phyloP scores from a whole-genome alignment of 495 filamentous ascomycete species.

The Talaromyces adpressus region DNA sequence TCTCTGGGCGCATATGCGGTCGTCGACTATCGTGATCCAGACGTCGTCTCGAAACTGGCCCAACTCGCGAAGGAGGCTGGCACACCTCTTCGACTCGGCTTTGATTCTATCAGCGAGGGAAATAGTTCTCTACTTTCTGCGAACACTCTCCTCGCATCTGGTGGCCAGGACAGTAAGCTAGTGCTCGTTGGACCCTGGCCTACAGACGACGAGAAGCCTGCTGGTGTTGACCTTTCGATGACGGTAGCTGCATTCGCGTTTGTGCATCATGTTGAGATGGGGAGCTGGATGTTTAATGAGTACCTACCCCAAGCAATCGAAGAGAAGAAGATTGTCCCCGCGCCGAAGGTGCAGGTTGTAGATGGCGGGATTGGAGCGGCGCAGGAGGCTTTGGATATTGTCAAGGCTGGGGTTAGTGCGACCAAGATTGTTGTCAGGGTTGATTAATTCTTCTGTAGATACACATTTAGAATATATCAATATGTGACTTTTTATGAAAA shows the following conservation, averaged over 20 bases:
- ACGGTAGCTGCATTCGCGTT: neutral
- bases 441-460: neutral
- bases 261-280: constrained; percentile 3
- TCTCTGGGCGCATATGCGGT: constrained; percentile 33
- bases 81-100: neutral
- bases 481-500: neutral
- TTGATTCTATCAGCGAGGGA: neutral
- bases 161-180: neutral
- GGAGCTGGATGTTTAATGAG: constrained; percentile 1
- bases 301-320: constrained; percentile 1
- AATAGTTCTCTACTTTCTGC: neutral
- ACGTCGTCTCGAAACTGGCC: constrained; percentile 21
- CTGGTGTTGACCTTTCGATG: neutral
- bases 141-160: neutral
- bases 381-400: constrained; percentile 1
- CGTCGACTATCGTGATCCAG: constrained; percentile 35
- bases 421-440: constrained; percentile 5
- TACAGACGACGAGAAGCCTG: constrained; percentile 6
- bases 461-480: neutral
- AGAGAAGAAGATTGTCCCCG: neutral
- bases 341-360: neutral
- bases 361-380: neutral
- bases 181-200: neutral
- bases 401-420: constrained; percentile 5
- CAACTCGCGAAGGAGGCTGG: neutral